These are phyloP conservation scores for Cochlearia excelsa DNA, from an alignment of 345 rosid species.

Conservation along the genomic window DNA sequence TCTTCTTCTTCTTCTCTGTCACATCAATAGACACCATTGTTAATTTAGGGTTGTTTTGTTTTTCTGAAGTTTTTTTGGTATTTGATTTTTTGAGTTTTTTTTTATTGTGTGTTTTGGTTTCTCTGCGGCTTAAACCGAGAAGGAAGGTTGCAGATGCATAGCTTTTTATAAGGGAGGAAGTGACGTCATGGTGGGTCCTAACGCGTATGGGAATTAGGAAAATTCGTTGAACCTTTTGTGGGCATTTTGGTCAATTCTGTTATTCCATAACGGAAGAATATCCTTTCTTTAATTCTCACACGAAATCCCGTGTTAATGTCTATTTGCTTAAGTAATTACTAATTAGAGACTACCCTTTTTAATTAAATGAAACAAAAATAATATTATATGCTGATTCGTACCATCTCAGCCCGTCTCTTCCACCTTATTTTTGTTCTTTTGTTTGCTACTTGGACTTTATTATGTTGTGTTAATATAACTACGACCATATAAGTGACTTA, in stretches of 20 bases:
- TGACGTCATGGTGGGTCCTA: slow-evolving; percentile 20
- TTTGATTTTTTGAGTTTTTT: neutral
- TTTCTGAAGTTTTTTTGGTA: neutral
- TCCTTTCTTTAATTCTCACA: neutral
- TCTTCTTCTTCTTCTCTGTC: slow-evolving; percentile 20
- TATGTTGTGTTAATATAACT: no score
- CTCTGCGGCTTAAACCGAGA: slow-evolving; percentile 31
- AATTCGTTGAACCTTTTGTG: slow-evolving; percentile 15
- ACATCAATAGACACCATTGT: slow-evolving; percentile 25
- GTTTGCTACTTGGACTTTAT: no score
- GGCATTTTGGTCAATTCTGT: slow-evolving; percentile 27
- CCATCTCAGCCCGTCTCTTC: no score
- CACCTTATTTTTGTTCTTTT: no score
- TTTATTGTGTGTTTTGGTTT: no score
- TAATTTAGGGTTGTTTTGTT: neutral
- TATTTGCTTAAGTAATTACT: no score
- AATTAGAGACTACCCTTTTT: no score
- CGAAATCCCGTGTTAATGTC: no score
- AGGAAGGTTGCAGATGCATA: slow-evolving; percentile 21
- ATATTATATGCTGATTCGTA: no score
- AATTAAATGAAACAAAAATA: no score
- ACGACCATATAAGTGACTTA: no score
- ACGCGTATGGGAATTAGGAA: slow-evolving; percentile 25
- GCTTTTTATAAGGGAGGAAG: slow-evolving; percentile 22
- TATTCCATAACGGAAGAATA: slow-evolving; percentile 24